A percentile compares a stretch with the other conserved stretches of the same genome.
phyloP scores from a whole-genome alignment of 2,329 filamentous ascomycete genomes.

The Coleophoma crateriformis region DNA sequence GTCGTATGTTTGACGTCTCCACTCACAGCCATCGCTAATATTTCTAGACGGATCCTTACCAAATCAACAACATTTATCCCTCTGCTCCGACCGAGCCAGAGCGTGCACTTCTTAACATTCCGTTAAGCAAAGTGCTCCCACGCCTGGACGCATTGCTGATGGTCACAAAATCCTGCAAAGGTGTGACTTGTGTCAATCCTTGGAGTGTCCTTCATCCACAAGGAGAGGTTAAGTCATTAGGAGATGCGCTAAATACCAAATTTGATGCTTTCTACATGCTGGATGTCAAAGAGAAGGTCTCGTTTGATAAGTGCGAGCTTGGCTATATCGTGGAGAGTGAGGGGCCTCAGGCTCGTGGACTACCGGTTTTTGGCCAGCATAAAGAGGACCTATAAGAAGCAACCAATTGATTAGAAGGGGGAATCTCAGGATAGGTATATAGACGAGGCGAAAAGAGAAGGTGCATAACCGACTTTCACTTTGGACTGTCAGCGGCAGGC shows the following conservation, averaged over 20 bases:
- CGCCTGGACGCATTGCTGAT: conserved; percentile 54
- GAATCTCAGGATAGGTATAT: no score
- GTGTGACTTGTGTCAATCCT: conserved; percentile 44
- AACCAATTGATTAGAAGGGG: no score
- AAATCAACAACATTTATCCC: conserved; percentile 40
- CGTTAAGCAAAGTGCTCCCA: conserved; percentile 34
- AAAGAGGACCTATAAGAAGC: neutral
- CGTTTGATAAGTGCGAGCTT: conserved; percentile 45
- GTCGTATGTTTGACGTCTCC: conserved; percentile 31
- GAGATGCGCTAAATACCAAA: conserved; percentile 39
- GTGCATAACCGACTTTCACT: no score
- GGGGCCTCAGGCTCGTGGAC: conserved; percentile 35
- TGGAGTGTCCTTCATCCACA: conserved; percentile 52
- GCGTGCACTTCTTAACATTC: conserved; percentile 26
- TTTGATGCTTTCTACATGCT: conserved; percentile 50
- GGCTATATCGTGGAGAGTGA: conserved; percentile 53
- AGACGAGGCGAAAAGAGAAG: no score
- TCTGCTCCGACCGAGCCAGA: conserved; percentile 7
- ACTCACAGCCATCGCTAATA: neutral
- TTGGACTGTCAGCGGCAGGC: no score
- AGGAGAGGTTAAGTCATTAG: conserved; percentile 39
- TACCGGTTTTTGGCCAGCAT: neutral
- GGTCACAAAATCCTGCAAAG: conserved; percentile 56
- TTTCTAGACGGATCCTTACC: conserved; percentile 42
- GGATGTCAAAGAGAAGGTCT: conserved; percentile 39